Percentiles rank a stretch among this genome's conserved stretches.
Conservation (phyloP, 495 filamentous ascomycete species). For the Aspergillus egyptiacus region DNA sequence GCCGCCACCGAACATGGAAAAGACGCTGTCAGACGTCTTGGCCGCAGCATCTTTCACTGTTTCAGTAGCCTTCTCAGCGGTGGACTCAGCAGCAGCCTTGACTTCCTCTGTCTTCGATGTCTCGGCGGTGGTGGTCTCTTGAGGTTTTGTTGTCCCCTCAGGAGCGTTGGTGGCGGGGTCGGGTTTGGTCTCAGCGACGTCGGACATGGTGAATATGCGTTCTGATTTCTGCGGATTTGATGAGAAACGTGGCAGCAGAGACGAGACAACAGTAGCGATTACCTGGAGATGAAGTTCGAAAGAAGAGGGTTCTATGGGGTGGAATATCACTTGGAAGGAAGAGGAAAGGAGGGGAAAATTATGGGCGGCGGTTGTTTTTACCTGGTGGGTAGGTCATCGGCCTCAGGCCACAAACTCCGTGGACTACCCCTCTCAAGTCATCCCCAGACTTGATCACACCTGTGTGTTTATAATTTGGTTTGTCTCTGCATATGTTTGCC, state of each 20-base stretch:
- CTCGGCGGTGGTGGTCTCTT: constrained; percentile 28
- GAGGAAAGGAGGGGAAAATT: constrained; percentile 20
- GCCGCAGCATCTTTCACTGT: constrained; percentile 45
- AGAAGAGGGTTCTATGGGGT: constrained; percentile 10
- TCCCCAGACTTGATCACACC: background rate
- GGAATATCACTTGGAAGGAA: constrained; percentile 8
- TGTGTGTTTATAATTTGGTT: too few relatives aligned
- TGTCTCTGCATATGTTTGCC: background rate
- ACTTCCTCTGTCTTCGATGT: constrained; percentile 30
- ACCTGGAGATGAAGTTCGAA: constrained; percentile 16
- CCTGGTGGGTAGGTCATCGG: constrained; percentile 21
- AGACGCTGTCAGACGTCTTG: constrained; percentile 68
- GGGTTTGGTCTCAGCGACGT: constrained; percentile 43
- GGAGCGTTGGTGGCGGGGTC: constrained; percentile 43
- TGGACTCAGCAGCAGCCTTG: constrained; percentile 36
- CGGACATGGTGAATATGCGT: constrained; percentile 37
- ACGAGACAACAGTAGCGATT: background rate
- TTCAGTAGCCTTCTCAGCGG: constrained; percentile 34
- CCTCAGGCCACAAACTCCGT: constrained; percentile 13
- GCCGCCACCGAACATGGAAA: constrained; percentile 95
- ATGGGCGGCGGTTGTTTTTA: constrained; percentile 21
- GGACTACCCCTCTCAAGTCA: constrained; percentile 14
- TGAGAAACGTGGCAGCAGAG: background rate
- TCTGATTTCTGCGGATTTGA: constrained; percentile 6
- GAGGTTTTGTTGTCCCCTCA: constrained; percentile 35